phyloP scores from a whole-genome alignment of 345 rosid genomes.

The thale cress (Arabidopsis thaliana) region TAIR10.1 NC_003075.7:473501-474000 shows the following conservation, averaged over 20 bases:
- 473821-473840: slow-evolving; percentile 33
- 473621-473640: not conserved
- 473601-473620: not conserved
- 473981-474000: not conserved
- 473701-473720: not conserved
- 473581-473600: slow-evolving; percentile 39
- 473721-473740: not conserved
- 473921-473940: not conserved
- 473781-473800: not conserved
- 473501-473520: not conserved
- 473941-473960: slow-evolving; percentile 10
- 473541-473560: slow-evolving; percentile 1
- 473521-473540: slow-evolving; percentile 16
- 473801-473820: slow-evolving; percentile 16
- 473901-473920: slow-evolving; percentile 12
- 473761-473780: slow-evolving; percentile 17
- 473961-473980: slow-evolving; percentile 19
- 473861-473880: slow-evolving; percentile 13
- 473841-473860: not conserved
- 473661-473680: slow-evolving; percentile 32
- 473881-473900: slow-evolving; percentile 34
- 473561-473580: slow-evolving; percentile 26
- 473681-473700: not conserved
- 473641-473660: slow-evolving; percentile 24
- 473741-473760: not conserved